Base-by-base conservation (phyloP, 2,329 filamentous ascomycete genomes). In the Colletotrichum liriopes region DNA sequence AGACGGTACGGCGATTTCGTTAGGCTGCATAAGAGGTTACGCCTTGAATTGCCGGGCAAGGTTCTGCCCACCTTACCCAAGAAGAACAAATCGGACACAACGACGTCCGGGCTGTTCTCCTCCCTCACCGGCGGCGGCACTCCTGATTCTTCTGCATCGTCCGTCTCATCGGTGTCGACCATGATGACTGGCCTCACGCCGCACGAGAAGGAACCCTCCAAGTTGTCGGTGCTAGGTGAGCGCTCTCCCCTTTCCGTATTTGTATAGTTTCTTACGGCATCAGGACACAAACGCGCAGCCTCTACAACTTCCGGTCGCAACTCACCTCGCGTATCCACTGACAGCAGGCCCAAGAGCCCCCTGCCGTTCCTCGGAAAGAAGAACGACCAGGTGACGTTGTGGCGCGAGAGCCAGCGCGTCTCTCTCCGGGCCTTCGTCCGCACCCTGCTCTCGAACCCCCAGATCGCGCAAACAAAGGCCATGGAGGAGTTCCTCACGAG, bases 381-480 rank as follows among this genome's bases (percentile, higher is more conserved):
- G 76, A 71, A 69, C n/a, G 74, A 77, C 39, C 74, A 78, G 47
- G 80, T 81, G 41, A 47, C 23, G 0, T 85, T 98, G 20, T 95
- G 93, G 84, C 90, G 96, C 51, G 96, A 99, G 84, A 93, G 91
- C 76, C 96, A 98, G 82, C 90, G 96, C 75, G 93, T 98, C 23
- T 98, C 96, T 1, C 86, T 99, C 5, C 90, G 96, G 65, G 95
- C 96, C 0, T 98, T 96, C 80, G 84, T 99, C n/a, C 90, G 96
- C 52, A 94, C 92, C 26, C 86, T 98, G 16, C 84, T 99, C 35
- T 91, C 96, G 58, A 97, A 98, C 77, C 91, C 93, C 43, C 93
- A 95, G 74, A 91, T 97, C 73, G 94, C 95, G 45, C 90, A 91
- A 70, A 97, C 95, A 0, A 93, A 92, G 78, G 92, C 95, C 1